These are phyloP conservation scores for Auriscalpium microsporum DNA, from an alignment of 768 basidiomycete species.

Conservation along the genomic window DNA sequence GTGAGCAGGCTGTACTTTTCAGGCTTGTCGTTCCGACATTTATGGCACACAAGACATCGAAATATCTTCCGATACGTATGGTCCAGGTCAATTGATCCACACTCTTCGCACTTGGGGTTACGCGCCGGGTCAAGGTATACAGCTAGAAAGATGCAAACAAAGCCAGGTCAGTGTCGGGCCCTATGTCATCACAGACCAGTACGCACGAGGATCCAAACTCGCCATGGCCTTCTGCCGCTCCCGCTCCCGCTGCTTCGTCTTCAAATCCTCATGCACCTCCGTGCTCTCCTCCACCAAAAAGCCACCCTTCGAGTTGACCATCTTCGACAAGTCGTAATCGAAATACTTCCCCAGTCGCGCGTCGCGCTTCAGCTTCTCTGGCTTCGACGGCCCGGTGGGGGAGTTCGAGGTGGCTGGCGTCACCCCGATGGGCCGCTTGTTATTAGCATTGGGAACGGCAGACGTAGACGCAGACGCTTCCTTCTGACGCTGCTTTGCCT, in stretches of 20 bases:
- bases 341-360: conserved; percentile 85
- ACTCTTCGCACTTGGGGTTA: conserved; percentile 84
- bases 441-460: conserved; percentile 50
- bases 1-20: conserved; percentile 93
- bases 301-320: conserved; percentile 95
- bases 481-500: conserved; percentile 61
- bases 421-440: conserved; percentile 63
- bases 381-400: conserved; percentile 42
- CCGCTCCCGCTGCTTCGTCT: conserved; percentile 71
- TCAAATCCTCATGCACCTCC: conserved; percentile 67
- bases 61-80: conserved; percentile 75
- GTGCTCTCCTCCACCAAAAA: conserved; percentile 88
- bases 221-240: conserved; percentile 72
- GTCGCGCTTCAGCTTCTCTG: conserved; percentile 57
- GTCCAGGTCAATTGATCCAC: conserved; percentile 85
- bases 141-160: conserved; percentile 34
- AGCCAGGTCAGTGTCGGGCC: not conserved
- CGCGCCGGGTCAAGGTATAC: conserved; percentile 63
- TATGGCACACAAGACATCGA: conserved; percentile 76
- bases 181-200: not conserved
- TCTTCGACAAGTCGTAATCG: conserved; percentile 94
- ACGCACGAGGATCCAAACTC: conserved; percentile 66
- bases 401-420: conserved; percentile 51
- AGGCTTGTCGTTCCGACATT: conserved; percentile 81
- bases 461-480: conserved; percentile 48